These are phyloP conservation scores for Penicillium taxi DNA, from an alignment of 495 filamentous ascomycete genomes.

Conservation along the genomic window DNA sequence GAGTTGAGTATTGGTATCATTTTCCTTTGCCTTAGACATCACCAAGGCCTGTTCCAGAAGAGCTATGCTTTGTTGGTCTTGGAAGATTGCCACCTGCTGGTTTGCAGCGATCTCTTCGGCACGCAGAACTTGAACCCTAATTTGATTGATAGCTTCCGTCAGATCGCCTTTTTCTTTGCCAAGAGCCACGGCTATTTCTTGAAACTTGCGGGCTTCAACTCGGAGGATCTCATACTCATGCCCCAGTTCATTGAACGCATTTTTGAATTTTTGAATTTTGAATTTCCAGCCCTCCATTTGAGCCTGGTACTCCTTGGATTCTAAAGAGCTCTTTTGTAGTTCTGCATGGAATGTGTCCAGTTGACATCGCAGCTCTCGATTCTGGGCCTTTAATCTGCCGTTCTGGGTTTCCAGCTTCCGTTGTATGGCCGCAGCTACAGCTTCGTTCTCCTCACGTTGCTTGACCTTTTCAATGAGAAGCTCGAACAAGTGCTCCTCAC, in stretches of 20 bases:
- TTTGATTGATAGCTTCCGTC: conserved; percentile 11
- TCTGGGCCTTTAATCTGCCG: conserved; percentile 18
- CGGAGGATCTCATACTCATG: conserved; percentile 25
- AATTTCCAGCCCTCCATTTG: conserved; percentile 26
- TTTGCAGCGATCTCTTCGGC: conserved; percentile 9
- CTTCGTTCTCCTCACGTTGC: conserved; percentile 30
- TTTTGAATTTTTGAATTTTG: conserved; percentile 26
- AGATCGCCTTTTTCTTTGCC: conserved; percentile 24
- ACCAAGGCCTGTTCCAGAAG: conserved; percentile 17
- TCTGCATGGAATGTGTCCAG: conserved; percentile 8
- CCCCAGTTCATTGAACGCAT: conserved; percentile 30
- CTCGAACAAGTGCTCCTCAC: conserved; percentile 32
- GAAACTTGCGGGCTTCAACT: conserved; percentile 18
- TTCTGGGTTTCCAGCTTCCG: conserved; percentile 22
- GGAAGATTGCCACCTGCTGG: conserved; percentile 10
- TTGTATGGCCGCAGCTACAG: conserved; percentile 14
- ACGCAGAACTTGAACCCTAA: conserved; percentile 16
- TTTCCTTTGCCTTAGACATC: conserved; percentile 10
- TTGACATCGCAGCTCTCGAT: conserved; percentile 16
- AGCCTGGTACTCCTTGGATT: conserved; percentile 9
- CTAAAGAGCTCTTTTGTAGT: conserved; percentile 13
- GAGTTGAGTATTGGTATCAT: conserved; percentile 14
- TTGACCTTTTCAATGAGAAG: conserved; percentile 28
- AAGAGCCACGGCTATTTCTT: conserved; percentile 13
- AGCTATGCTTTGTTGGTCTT: conserved; percentile 8